Percentiles rank a stretch among this genome's conserved stretches.
Evolutionary conservation across 202 grass and related monocot genomes (phyloP).

Genomic region (Eragrostis tef): DNA sequence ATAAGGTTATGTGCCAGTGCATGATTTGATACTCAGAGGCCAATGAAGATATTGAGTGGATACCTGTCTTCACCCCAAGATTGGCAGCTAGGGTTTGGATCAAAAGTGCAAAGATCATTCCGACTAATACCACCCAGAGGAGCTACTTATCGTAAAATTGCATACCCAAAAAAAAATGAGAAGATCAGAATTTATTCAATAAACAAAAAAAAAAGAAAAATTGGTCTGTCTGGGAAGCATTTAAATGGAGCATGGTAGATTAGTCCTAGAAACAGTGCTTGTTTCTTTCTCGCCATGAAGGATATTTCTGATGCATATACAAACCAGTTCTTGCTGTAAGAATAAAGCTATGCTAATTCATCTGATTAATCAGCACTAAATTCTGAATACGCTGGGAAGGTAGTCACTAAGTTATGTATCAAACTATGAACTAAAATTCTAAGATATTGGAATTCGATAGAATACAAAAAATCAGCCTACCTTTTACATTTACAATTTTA

Average conservation of each 20-base stretch:
- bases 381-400: background rate
- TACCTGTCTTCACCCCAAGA: constrained; percentile 71
- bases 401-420: background rate
- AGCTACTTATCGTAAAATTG: constrained; percentile 51
- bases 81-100: constrained; percentile 80
- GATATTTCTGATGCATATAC: background rate
- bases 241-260: background rate
- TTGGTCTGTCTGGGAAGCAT: background rate
- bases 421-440: constrained; percentile 4
- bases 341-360: background rate
- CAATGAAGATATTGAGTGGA: background rate
- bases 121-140: constrained; percentile 75
- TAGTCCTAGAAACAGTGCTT: background rate
- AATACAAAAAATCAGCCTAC: background rate
- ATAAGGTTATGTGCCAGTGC: background rate
- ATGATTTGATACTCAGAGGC: background rate
- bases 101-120: constrained; percentile 68
- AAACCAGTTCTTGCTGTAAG: background rate
- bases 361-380: background rate
- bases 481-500: background rate
- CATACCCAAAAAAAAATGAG: background rate
- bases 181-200: background rate
- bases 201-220: background rate
- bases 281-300: too few species aligned
- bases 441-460: background rate